Evolutionary conservation across 2,329 filamentous ascomycete species (phyloP).

Genomic region (Scytalidium sp.): DNA sequence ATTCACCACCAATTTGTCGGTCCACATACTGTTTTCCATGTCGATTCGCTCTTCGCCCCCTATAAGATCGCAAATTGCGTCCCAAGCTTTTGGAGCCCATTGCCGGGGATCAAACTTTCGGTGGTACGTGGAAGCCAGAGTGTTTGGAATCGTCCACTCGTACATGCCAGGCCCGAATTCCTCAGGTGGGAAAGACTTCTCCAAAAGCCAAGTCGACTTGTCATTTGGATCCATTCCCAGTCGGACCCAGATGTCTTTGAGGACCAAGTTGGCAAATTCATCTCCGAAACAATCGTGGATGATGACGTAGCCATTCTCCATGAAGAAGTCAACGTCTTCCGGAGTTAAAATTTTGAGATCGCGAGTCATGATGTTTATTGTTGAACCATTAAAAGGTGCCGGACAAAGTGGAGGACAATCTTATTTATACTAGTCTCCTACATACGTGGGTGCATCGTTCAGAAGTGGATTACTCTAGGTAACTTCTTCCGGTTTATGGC

Average conservation of each 20-base stretch:
- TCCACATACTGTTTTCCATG: not conserved
- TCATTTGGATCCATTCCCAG: not conserved
- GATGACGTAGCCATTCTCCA: not conserved
- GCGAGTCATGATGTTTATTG: not conserved
- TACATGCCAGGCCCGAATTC: not conserved
- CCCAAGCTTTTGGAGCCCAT: not conserved
- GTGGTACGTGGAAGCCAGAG: not conserved
- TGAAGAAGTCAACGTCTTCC: not conserved
- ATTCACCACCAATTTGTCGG: not conserved
- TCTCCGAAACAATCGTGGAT: not conserved
- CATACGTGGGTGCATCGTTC: not conserved
- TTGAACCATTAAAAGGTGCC: not conserved
- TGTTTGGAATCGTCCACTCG: not conserved
- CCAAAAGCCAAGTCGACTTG: not conserved
- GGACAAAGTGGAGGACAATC: not conserved
- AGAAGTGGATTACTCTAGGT: not conserved
- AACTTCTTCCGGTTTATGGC: not conserved
- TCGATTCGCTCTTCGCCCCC: not conserved
- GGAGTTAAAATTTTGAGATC: not conserved
- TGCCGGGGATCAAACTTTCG: not conserved
- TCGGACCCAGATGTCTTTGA: not conserved
- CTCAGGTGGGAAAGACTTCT: not conserved
- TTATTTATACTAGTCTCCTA: not conserved
- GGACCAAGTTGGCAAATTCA: not conserved
- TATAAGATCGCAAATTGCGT: not conserved